A percentile compares a stretch with the other conserved stretches of the same genome.
phyloP scores from a whole-genome alignment of 2,329 filamentous ascomycete species.

The Torrubiellomyces zombiae region DNA sequence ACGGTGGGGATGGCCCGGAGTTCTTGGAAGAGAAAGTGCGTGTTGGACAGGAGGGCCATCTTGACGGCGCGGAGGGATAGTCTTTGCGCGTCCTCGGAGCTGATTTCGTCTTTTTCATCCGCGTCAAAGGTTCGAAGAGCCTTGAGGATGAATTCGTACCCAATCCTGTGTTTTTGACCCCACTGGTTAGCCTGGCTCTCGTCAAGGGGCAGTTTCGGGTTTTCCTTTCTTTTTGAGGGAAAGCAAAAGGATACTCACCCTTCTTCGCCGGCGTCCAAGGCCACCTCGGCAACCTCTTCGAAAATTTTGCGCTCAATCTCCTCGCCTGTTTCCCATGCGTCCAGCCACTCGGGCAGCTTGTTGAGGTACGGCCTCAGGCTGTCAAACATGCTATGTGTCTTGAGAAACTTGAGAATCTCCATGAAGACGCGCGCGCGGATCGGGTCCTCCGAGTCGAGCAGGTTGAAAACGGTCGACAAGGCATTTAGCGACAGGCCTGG shows the following conservation, averaged over 20 bases:
- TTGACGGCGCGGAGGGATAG: constrained; percentile 41
- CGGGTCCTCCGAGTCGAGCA: constrained; percentile 58
- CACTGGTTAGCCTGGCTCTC: constrained; percentile 8
- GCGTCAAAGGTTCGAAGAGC: constrained; percentile 43
- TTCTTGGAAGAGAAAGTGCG: constrained; percentile 58
- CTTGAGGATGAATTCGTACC: constrained; percentile 52
- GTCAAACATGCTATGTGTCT: constrained; percentile 60
- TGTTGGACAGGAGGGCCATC: constrained; percentile 33
- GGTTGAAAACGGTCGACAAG: constrained; percentile 93
- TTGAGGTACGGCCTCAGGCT: constrained; percentile 69
- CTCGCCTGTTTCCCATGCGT: constrained; percentile 64
- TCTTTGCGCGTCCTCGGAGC: constrained; percentile 42
- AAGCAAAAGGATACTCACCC: constrained; percentile 48
- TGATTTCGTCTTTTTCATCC: constrained; percentile 34
- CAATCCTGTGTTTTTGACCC: too few relatives aligned
- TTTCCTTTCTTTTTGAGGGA: too few relatives aligned
- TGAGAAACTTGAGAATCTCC: constrained; percentile 72
- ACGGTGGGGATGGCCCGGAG: constrained; percentile 68
- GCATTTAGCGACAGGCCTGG: constrained; percentile 75
- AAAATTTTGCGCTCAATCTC: constrained; percentile 77
- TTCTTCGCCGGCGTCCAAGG: constrained; percentile 60
- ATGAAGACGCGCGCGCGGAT: constrained; percentile 82
- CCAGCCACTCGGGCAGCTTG: constrained; percentile 67
- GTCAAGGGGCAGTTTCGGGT: neutral
- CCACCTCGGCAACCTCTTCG: constrained; percentile 65